Conservation (phyloP, 345 rosid species). For the Pelargonium nanum region DNA sequence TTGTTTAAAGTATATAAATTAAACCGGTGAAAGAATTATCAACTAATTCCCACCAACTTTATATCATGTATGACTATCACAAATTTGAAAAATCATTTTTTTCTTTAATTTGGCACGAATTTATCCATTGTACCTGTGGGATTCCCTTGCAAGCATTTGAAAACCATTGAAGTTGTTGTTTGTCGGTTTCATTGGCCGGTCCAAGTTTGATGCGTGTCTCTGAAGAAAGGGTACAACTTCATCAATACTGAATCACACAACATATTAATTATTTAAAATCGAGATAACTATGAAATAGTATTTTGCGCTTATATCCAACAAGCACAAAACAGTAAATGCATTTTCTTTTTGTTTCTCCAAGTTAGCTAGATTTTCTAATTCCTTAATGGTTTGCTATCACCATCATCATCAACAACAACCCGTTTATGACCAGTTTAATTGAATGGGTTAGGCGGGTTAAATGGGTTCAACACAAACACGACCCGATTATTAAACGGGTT, state of each 20-base stretch:
- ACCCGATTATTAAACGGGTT: no score
- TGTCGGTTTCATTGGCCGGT: constrained; percentile 62
- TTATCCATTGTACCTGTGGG: constrained; percentile 49
- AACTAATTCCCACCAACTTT: no score
- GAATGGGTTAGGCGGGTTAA: no score
- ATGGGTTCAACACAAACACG: no score
- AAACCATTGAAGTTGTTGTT: constrained; percentile 69
- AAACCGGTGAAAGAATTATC: no score
- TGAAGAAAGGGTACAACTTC: constrained; percentile 20
- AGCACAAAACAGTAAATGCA: neutral
- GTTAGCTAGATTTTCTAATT: neutral
- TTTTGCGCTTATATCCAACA: neutral
- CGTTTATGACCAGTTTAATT: no score
- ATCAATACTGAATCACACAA: neutral
- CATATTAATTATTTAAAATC: neutral
- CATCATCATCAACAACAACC: no score
- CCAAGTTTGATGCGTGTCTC: constrained; percentile 72
- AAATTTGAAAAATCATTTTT: no score
- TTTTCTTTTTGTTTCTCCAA: no score
- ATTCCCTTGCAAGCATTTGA: constrained; percentile 96
- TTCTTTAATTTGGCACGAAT: neutral
- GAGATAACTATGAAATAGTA: neutral
- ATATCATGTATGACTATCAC: no score
- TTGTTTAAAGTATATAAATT: no score
- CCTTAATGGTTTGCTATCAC: no score